These are phyloP conservation scores for Testicularia cyperi DNA, from an alignment of 1,284 basidiomycete genomes.

Conservation along the genomic window DNA sequence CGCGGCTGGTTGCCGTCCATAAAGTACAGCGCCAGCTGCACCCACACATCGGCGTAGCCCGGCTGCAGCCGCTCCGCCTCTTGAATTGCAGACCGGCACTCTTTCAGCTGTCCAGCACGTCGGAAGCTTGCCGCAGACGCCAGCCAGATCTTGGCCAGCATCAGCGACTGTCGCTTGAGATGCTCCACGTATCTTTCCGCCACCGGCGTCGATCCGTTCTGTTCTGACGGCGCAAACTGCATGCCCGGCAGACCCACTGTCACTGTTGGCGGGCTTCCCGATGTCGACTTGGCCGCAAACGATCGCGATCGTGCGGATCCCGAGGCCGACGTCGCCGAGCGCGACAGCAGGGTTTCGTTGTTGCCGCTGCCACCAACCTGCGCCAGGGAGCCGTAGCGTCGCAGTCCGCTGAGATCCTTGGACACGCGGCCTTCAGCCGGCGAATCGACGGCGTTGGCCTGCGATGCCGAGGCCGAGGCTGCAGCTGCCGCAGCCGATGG, in stretches of 20 bases:
- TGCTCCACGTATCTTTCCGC: conserved; percentile 22
- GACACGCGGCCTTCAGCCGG: conserved; percentile 2
- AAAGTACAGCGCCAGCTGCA: conserved; percentile 66
- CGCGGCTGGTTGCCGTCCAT: conserved; percentile 14
- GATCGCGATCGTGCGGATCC: conserved; percentile 9
- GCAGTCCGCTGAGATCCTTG: conserved; percentile 13
- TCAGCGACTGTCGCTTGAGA: conserved; percentile 25
- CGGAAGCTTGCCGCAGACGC: conserved; percentile 92
- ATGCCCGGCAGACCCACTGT: conserved; percentile 9
- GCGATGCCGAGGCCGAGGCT: conserved; percentile 16
- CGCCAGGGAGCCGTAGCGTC: conserved; percentile 25
- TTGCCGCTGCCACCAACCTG: conserved; percentile 11
- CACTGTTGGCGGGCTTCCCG: background rate
- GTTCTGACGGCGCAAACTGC: conserved; percentile 9
- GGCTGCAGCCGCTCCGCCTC: conserved; percentile 90
- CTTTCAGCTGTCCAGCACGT: conserved; percentile 81
- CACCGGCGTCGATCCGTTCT: conserved; percentile 14
- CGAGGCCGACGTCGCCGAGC: conserved; percentile 10
- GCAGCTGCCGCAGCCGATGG: conserved; percentile 32
- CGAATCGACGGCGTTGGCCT: conserved; percentile 4
- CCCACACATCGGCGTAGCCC: conserved; percentile 85
- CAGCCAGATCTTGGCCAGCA: conserved; percentile 85
- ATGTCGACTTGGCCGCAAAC: conserved; percentile 10
- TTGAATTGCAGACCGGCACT: conserved; percentile 84
- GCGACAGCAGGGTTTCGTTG: conserved; percentile 8